phyloP scores from a whole-genome alignment of 2,329 filamentous ascomycete species.

The Alternaria conjuncta region DNA sequence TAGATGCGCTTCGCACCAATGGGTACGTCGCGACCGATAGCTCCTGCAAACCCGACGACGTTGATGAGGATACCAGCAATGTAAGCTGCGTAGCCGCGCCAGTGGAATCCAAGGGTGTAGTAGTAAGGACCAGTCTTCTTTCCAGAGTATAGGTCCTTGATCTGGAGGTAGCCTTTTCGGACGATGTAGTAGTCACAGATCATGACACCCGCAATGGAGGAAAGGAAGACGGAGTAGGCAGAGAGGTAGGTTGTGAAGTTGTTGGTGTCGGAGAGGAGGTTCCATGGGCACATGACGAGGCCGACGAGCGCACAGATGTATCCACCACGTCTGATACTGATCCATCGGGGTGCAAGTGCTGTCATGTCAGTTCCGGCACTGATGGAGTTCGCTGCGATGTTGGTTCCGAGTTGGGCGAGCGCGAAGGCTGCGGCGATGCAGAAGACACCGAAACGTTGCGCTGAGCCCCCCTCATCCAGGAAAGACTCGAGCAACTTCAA shows the following conservation, averaged over 20 bases:
- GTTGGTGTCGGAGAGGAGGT: slow-evolving; percentile 75
- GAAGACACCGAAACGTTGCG: slow-evolving; percentile 57
- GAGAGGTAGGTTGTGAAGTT: slow-evolving; percentile 91
- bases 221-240: slow-evolving; percentile 92
- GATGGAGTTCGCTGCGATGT: slow-evolving; percentile 86
- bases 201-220: slow-evolving; percentile 91
- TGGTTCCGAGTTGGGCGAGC: slow-evolving; percentile 83
- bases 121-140: slow-evolving; percentile 73
- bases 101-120: slow-evolving; percentile 76
- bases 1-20: slow-evolving; percentile 84
- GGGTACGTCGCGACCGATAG: slow-evolving; percentile 74
- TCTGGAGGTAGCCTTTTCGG: slow-evolving; percentile 78
- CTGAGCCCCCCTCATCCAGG: slow-evolving; percentile 49
- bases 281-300: slow-evolving; percentile 86
- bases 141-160: slow-evolving; percentile 79
- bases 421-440: slow-evolving; percentile 61
- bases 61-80: slow-evolving; percentile 85
- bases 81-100: slow-evolving; percentile 84
- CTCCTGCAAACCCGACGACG: slow-evolving; percentile 88
- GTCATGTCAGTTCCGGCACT: slow-evolving; percentile 85
- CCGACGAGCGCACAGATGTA: slow-evolving; percentile 84
- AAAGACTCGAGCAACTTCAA: slow-evolving; percentile 51
- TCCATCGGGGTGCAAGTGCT: slow-evolving; percentile 76
- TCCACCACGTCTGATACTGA: slow-evolving; percentile 85
- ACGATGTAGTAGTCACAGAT: slow-evolving; percentile 87